Evolutionary conservation across 1,284 basidiomycete species (phyloP), one percentile per base, ranked within the genome.

Genomic region (Sporisorium scitamineum): DNA sequence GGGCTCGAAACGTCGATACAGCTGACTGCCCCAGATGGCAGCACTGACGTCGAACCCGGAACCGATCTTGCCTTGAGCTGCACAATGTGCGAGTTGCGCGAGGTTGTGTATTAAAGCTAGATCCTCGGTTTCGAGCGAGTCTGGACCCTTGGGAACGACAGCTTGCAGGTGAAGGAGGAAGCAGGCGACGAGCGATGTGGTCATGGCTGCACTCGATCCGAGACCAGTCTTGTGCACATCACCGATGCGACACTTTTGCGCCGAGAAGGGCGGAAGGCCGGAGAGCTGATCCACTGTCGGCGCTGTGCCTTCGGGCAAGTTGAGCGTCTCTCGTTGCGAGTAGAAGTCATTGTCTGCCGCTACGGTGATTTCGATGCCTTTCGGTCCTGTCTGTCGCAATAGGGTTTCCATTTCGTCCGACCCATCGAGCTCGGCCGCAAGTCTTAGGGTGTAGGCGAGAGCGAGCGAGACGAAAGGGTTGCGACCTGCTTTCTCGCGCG

Each of bases 301-400:
- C 47, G 72, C 74, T 63, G 77, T 67, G 45, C 79, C 77, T 42
- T 70, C 61, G 16, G 62, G 53, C 2, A 66, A 56, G 16, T 55
- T 31, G 65, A 68, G 69, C 20, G 93, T 91, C 61, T 91, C 90
- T 63, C 92, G 89, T 84, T 99, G 96, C 2, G 95, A 97, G 87
- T 99, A 99, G 81, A 98, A 99, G 86, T 98, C 97, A 83, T 99
- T 99, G 86, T 95, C 94, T 6, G 94, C 97, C 22, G 92, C 90
- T 62, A 98, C 93, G 32, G 90, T 90, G 70, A 98, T 76, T 90
- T 80, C 93, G 89, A 73, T 94, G 87, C 56, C 91, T 34, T 54
- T 39, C 8, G 59, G 39, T 0, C 54, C 29, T 90, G 6, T 62
- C 5, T 53, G 59, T 16, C 31, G 53, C 31, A 69, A 70, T 14